These are phyloP conservation scores for Trebouxia gelatinosa DNA, from an alignment of 163 green algal genomes.

Conservation along the genomic window DNA sequence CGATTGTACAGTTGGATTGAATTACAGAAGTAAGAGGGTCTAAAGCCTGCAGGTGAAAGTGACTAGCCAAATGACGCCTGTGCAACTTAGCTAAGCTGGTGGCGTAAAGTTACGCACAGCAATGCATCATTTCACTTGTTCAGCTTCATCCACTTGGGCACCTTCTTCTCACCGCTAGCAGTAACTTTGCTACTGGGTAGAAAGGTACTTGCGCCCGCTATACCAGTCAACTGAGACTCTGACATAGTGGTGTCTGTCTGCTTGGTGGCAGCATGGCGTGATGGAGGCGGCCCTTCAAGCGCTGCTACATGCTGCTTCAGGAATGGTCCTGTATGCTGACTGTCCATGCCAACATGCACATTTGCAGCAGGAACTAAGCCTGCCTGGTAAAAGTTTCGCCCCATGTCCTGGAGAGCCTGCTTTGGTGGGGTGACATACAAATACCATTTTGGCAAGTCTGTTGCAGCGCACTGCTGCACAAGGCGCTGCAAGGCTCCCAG, in stretches of 20 bases:
- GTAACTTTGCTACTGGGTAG: neutral
- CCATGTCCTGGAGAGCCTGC: constrained; percentile 30
- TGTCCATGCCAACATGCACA: constrained; percentile 38
- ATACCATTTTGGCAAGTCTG: neutral
- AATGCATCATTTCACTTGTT: constrained; percentile 15
- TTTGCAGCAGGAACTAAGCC: constrained; percentile 42
- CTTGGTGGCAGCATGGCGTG: neutral
- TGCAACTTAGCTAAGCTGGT: no score
- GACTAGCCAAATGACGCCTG: no score
- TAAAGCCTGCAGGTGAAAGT: no score
- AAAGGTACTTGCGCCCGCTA: no score
- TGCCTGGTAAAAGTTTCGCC: constrained; percentile 23
- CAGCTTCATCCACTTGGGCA: constrained; percentile 51
- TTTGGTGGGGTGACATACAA: constrained; percentile 49
- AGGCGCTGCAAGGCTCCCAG: neutral
- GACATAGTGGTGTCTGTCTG: neutral
- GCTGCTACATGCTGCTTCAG: constrained; percentile 37
- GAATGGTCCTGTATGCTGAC: neutral
- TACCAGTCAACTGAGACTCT: neutral
- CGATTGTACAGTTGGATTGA: no score
- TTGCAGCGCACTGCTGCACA: neutral
- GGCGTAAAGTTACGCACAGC: neutral
- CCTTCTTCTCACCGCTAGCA: constrained; percentile 26
- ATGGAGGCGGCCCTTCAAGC: constrained; percentile 19
- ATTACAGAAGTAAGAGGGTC: no score